A percentile compares a stretch with the other conserved stretches of the same genome.
These are phyloP conservation scores for Baorangia bicolor DNA, from an alignment of 768 basidiomycete genomes.

Conservation along the genomic window DNA sequence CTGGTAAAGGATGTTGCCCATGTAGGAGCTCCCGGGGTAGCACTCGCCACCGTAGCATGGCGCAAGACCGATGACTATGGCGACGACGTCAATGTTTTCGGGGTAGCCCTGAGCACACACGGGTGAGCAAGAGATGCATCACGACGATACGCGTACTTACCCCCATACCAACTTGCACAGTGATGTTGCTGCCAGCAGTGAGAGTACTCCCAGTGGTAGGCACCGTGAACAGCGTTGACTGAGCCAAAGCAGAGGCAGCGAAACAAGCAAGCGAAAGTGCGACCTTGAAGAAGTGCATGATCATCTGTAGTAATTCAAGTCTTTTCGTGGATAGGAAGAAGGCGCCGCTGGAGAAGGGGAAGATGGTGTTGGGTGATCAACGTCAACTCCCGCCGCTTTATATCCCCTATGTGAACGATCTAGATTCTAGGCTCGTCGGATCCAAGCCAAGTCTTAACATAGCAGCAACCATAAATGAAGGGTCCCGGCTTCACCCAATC, in stretches of 20 bases:
- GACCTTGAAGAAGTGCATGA: conserved; percentile 19
- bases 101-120: conserved; percentile 12
- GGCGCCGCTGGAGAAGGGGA: background rate
- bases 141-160: conserved; percentile 2
- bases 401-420: background rate
- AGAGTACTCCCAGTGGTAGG: conserved; percentile 13
- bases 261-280: conserved; percentile 14
- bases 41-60: conserved; percentile 26
- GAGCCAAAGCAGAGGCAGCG: conserved; percentile 15
- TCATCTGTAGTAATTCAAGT: background rate
- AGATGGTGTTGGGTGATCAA: background rate
- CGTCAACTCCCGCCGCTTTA: conserved; percentile 11
- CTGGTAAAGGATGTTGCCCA: conserved; percentile 36
- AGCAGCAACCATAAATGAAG: background rate
- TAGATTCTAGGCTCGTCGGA: background rate
- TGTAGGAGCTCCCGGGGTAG: conserved; percentile 17
- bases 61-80: conserved; percentile 33
- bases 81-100: conserved; percentile 27
- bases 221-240: conserved; percentile 6
- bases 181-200: conserved; percentile 3
- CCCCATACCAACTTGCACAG: conserved; percentile 19
- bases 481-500: background rate
- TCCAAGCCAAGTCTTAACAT: background rate
- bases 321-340: background rate
- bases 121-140: background rate